Base-by-base conservation (phyloP, 139 green algal species). In the Chlamydomonas schloesseri region DNA sequence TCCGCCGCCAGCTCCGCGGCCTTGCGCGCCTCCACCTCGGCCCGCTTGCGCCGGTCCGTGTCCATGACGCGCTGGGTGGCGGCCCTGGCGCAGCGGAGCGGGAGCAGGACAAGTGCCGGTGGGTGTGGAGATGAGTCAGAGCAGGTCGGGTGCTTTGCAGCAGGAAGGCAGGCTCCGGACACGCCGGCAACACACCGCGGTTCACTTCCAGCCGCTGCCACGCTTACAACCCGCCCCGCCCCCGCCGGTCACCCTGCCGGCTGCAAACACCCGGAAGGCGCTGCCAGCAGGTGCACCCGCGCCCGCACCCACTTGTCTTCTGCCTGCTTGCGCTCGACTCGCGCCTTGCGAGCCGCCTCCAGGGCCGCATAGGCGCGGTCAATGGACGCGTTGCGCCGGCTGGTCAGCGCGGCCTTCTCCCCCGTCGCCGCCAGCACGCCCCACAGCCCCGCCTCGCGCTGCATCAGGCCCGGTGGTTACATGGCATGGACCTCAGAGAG, bases 361-460 rank as follows among this genome's bases (percentile, higher is more conserved):
- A 88, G 15, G 37, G 47, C 64, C 17, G 46, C 42, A 81, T 94
- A 90, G 3, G 89, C 88, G 9, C 87, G 53, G 23, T 91, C 90
- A 0, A 94, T 88, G 50, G 91, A 94, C 17, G 73, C 90, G 34
- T 94, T 90, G n/a, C 93, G 74, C 46, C 88, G 77, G 33, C 42
- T 21, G 29, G 75, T 72, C 55, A 93, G 68, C 3, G 67, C 62
- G 21, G 88, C 75, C 55, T 89, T 90, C 60, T 87, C 75, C 1
- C 90, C 91, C 15, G 74, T 62, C 9, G 89, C 79, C 57, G 64
- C 68, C 55, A 95, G 82, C 2, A 42, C 65, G 20, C 87, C 87
- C 93, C 93, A 95, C 8, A 92, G 42, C 0, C 89, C 87, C n/a
- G 84, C 65, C 28, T 83, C 55, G 57, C 53, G 81, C 92, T 95